Percentiles rank a stretch among this genome's conserved stretches.
These are phyloP conservation scores for Entamoeba invadens DNA, from an alignment of 208 protist species.

Conservation along the genomic window DNA sequence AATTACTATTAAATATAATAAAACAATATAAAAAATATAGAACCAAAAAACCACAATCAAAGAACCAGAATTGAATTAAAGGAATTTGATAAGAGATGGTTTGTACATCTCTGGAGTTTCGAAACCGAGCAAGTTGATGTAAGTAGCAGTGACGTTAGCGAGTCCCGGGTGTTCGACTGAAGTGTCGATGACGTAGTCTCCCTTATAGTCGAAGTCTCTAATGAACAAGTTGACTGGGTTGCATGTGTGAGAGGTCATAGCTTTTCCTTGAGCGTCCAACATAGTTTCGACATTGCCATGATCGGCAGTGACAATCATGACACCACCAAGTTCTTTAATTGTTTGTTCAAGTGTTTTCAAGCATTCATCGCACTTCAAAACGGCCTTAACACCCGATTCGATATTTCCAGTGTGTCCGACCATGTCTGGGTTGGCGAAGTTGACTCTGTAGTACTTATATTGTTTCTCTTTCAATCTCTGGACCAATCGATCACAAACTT, in stretches of 20 bases:
- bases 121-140: background rate
- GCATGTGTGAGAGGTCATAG: slow-evolving; percentile 2
- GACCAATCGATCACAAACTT: background rate
- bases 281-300: slow-evolving; percentile 17
- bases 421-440: slow-evolving; percentile 23
- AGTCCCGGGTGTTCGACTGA: background rate
- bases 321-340: background rate
- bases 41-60: too few relatives aligned
- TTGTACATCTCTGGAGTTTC: background rate
- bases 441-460: background rate
- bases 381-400: background rate
- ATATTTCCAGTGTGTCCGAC: slow-evolving; percentile 19
- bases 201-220: background rate
- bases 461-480: background rate
- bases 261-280: background rate
- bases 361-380: slow-evolving; percentile 9
- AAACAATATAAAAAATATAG: too few relatives aligned
- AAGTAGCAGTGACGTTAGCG: background rate
- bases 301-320: slow-evolving; percentile 13
- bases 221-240: slow-evolving; percentile 1
- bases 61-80: too few relatives aligned
- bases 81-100: background rate
- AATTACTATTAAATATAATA: too few relatives aligned
- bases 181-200: background rate
- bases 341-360: background rate